A percentile compares a stretch with the other conserved stretches of the same genome.
Evolutionary conservation across 2,329 filamentous ascomycete genomes (phyloP).

Genomic region (Eurotiales sp.): DNA sequence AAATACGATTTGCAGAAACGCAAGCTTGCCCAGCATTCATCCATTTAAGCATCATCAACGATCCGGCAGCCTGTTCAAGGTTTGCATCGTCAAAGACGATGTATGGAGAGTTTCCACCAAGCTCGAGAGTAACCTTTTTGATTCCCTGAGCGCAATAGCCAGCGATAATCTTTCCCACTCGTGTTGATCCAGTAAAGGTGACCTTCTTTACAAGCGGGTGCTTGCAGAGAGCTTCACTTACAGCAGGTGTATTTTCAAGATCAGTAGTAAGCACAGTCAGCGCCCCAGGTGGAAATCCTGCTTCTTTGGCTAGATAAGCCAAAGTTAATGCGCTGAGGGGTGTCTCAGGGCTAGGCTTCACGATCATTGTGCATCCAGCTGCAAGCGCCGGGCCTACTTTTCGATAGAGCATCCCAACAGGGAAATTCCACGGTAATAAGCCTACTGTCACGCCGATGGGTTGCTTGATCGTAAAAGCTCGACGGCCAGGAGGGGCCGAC

Average conservation of each 20-base stretch:
- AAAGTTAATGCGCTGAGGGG: constrained; percentile 32
- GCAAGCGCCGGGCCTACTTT: constrained; percentile 35
- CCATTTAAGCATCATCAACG: constrained; percentile 31
- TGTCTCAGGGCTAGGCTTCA: constrained; percentile 36
- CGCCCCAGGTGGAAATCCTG: constrained; percentile 32
- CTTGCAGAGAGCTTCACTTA: constrained; percentile 31
- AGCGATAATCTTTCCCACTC: constrained; percentile 32
- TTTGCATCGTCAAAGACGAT: constrained; percentile 42
- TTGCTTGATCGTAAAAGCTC: constrained; percentile 75
- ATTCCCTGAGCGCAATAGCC: constrained; percentile 31
- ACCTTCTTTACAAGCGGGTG: constrained; percentile 29
- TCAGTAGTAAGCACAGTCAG: constrained; percentile 33
- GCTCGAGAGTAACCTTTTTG: constrained; percentile 44
- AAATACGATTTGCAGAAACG: constrained; percentile 44
- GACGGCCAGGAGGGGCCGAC: constrained; percentile 61
- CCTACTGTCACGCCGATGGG: constrained; percentile 79
- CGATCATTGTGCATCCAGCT: constrained; percentile 37
- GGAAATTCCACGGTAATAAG: constrained; percentile 89
- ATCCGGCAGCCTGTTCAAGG: constrained; percentile 29
- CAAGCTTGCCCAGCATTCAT: constrained; percentile 40
- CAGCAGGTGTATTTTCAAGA: constrained; percentile 27
- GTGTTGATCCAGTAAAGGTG: constrained; percentile 33
- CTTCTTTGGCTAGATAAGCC: constrained; percentile 30
- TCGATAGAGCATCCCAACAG: constrained; percentile 64
- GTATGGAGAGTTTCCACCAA: constrained; percentile 42